Evolutionary conservation across 345 rosid species (phyloP).

Genomic region (Hirschfeldia incana): DNA sequence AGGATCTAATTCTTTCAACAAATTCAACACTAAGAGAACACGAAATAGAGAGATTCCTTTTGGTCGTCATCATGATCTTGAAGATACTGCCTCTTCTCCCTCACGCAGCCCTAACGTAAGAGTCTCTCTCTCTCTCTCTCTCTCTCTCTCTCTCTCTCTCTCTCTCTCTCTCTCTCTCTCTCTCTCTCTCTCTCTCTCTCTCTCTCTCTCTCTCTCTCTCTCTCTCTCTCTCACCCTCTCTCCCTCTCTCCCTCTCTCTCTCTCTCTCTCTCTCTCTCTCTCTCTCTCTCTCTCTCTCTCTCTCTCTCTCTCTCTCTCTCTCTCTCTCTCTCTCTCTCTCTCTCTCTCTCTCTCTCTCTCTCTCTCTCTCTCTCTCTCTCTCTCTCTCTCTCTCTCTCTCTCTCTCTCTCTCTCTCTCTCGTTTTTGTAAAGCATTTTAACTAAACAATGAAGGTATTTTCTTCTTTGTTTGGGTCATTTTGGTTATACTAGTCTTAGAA

Average conservation of each 20-base stretch:
- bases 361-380: constrained; percentile 18
- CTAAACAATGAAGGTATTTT: not conserved
- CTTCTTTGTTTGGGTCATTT: not conserved
- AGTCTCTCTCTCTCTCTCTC: constrained; percentile 6
- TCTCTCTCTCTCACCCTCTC: no score
- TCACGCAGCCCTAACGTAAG: constrained; percentile 36
- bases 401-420: not conserved
- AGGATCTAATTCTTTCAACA: not conserved
- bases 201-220: no score
- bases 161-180: no score
- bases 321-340: constrained; percentile 10
- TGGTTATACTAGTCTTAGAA: not conserved
- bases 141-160: no score
- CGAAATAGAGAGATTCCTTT: constrained; percentile 35
- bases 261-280: no score
- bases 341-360: constrained; percentile 15
- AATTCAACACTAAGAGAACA: constrained; percentile 15
- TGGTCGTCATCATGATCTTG: constrained; percentile 36
- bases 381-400: constrained; percentile 10
- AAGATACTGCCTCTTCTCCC: constrained; percentile 39
- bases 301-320: constrained; percentile 10
- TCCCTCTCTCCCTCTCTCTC: no score
- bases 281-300: constrained; percentile 3
- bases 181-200: no score
- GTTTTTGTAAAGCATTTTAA: not conserved